Base-by-base conservation (phyloP, 805 yeast genomes). In the Zygoascus ofunaensis region DNA sequence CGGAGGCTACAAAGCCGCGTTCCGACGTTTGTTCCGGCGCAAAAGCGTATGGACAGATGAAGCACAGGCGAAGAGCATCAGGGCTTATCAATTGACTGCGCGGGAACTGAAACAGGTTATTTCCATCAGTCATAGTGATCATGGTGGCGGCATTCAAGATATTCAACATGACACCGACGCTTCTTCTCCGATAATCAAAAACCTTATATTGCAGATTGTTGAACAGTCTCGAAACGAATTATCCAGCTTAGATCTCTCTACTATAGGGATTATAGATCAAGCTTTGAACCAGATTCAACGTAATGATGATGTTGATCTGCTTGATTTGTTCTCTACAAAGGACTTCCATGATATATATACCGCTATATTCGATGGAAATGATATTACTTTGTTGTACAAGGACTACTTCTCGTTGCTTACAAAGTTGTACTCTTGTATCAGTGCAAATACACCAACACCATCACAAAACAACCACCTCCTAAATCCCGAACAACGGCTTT, bases 51-150 rank as follows among this genome's bases (percentile, higher is more conserved):
- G 41, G 33, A 24, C 21, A 17, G 41, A 3, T 24, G 41, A n/a
- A 23, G 22, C 33, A 23, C 18, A 21, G 18, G 33, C 20, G 15
- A 33, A 4, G 32, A 23, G 17, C 20, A 8, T 10, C 19, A 17
- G 17, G 32, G 8, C 17, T n/a, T 17, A 22, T 15, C 41, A 26
- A 24, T 26, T 4, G 41, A 22, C 41, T 5, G 5, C 24, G 14
- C 12, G 41, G 10, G 23, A 37, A 15, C 33, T 37, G n/a, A 37
- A 37, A 15, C 30, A 37, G 33, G 22, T 37, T 22, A 33, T 37
- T 12, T 8, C 34, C 15, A 15, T 26, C 10, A 19, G 30, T 26
- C 12, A 8, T 12, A 26, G 30, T 8, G 30, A 26, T 26, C 10
- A 8, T 26, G 30, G 30, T 8, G n/a, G n/a, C n/a, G n/a, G n/a